Percentiles rank a stretch among this genome's conserved stretches.
Evolutionary conservation across 1,139 yeast genomes (phyloP).

Genomic region (Saccharomycopsis hybrid): DNA sequence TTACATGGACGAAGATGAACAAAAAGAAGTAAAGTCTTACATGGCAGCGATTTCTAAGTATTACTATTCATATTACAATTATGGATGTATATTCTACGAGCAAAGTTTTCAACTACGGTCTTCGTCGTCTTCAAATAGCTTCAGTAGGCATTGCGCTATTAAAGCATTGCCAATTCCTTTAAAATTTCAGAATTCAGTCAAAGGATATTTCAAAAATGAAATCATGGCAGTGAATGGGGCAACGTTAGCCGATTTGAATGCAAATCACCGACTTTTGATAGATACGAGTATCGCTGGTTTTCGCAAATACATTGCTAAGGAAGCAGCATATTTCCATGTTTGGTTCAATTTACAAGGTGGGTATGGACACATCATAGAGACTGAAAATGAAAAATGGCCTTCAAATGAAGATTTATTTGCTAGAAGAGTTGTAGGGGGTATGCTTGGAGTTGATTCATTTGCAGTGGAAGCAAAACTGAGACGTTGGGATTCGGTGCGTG

Average conservation of each 20-base stretch:
- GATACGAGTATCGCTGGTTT: slow-evolving; percentile 26
- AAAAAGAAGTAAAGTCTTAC: slow-evolving; percentile 37
- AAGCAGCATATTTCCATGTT: slow-evolving; percentile 44
- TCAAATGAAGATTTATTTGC: slow-evolving; percentile 37
- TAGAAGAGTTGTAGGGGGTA: slow-evolving; percentile 39
- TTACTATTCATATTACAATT: slow-evolving; percentile 33
- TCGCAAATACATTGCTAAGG: slow-evolving; percentile 36
- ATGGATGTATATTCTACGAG: slow-evolving; percentile 41
- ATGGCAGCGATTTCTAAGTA: slow-evolving; percentile 37
- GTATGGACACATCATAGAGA: slow-evolving; percentile 40
- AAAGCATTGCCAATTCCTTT: slow-evolving; percentile 39
- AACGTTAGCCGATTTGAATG: slow-evolving; percentile 32
- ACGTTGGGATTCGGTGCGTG: slow-evolving; percentile 28
- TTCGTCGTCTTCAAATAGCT: too few species aligned
- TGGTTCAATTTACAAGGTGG: slow-evolving; percentile 45
- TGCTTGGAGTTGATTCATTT: slow-evolving; percentile 33
- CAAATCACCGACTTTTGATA: slow-evolving; percentile 32
- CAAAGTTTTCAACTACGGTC: slow-evolving; percentile 28
- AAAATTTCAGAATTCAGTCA: slow-evolving; percentile 28
- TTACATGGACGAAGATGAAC: slow-evolving; percentile 38
- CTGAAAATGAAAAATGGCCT: slow-evolving; percentile 36
- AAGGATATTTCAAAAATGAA: slow-evolving; percentile 38
- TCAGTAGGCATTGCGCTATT: slow-evolving; percentile 39
- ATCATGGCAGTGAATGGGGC: slow-evolving; percentile 29
- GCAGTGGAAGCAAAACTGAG: slow-evolving; percentile 28